These are phyloP conservation scores for Ophiostoma piceae DNA, from an alignment of 2,329 filamentous ascomycete species.

Conservation along the genomic window DNA sequence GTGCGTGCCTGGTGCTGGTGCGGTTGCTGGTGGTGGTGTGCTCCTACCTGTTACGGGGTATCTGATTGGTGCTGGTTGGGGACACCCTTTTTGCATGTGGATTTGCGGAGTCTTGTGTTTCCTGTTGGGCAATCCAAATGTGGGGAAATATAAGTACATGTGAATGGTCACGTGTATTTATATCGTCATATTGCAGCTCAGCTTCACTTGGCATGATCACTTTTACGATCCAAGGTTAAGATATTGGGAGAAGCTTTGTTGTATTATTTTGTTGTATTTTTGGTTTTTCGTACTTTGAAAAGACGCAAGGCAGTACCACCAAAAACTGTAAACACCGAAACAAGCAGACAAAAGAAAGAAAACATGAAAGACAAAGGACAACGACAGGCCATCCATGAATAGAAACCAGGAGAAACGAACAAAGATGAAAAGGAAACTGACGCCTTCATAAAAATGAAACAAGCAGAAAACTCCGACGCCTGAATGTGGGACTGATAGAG, in stretches of 20 bases:
- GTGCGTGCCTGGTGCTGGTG: background rate
- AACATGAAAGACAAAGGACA: background rate
- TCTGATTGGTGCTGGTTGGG: constrained; percentile 22
- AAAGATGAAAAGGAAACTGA: background rate
- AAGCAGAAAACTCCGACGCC: background rate
- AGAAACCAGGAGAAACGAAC: background rate
- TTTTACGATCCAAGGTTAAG: background rate
- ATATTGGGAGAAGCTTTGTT: background rate
- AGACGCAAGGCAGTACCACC: background rate
- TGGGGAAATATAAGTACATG: background rate
- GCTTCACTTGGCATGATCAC: background rate
- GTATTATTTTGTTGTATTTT: background rate
- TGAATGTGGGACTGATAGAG: background rate
- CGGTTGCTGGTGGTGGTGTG: background rate
- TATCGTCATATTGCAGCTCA: background rate
- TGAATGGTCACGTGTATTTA: background rate
- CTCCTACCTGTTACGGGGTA: constrained; percentile 8
- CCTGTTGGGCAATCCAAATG: constrained; percentile 5
- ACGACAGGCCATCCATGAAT: too few relatives aligned
- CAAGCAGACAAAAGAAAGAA: background rate
- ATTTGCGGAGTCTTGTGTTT: constrained; percentile 9
- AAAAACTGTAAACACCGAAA: background rate
- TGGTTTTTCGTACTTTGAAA: background rate
- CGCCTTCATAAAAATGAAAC: background rate
- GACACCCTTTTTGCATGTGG: constrained; percentile 12